Evolutionary conservation across 176 grass and related monocot species (phyloP), one percentile per base, ranked within the genome.

Genomic region (Triticum turgidum): DNA sequence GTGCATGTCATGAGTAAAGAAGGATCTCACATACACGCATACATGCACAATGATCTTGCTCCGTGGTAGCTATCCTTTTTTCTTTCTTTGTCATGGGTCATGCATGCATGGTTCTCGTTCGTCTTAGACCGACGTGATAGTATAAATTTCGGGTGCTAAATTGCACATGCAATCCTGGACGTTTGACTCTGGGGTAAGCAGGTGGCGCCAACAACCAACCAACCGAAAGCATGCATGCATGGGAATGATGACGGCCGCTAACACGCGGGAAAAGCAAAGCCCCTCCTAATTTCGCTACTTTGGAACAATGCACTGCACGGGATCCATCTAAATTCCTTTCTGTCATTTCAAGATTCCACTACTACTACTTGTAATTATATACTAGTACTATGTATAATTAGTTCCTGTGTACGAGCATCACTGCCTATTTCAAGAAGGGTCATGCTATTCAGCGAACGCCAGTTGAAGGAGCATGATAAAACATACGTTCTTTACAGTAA

Each of bases 261-360:
- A 76, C 85, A 91, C 5, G 89, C 85, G 85, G 22, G 2, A 62
- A 91, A 91, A 87, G 85, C 71, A 91, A 84, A 84, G 44, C 62
- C 6, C 9, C 34, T 79, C 56, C 84, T 81, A 38, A 87, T 71
- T 11, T 0, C 41, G 9, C n/a, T 27, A 45, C 21, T 29, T 67
- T 27, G 37, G 12, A 65, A 47, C 71, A 67, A 81, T 42, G 30
- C 59, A 32, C 5, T 64, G 24, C 24, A 62, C 4, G n/a, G 17
- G 45, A 58, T 58, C 49, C 72, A 75, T 75, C 72, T 73, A 18
- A 18, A 29, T 44, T 61, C 5, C 61, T 87, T 76, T 49, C 71
- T 65, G 39, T 79, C 85, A 80, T 80, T 5, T 73, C 38, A 24
- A 6, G 70, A 45, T 25, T 15, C n/a, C 49, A 8, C 33, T 42